Evolutionary conservation across 139 green algal species (phyloP).

Genomic region (Asterochloris erici): DNA sequence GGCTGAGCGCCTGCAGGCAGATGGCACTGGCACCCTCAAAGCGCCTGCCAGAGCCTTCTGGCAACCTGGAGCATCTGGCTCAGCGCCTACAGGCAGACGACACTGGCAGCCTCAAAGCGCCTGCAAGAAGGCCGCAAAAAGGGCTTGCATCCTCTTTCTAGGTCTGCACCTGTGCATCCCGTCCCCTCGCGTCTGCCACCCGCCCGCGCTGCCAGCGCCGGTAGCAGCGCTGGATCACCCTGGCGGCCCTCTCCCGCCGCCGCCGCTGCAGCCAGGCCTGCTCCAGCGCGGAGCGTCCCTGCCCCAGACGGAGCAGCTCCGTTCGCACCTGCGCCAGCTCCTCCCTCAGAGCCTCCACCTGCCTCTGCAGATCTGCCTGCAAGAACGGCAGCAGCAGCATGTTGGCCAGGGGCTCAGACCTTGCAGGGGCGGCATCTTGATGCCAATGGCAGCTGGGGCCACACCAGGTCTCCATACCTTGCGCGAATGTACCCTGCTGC

Average conservation of each 20-base stretch:
- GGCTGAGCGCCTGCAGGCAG: not conserved
- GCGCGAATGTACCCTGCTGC: too few relatives aligned
- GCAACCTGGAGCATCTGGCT: too few relatives aligned
- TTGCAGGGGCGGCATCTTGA: too few relatives aligned
- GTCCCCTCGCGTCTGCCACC: constrained; percentile 7
- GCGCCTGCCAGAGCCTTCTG: too few relatives aligned
- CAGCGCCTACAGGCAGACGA: too few relatives aligned
- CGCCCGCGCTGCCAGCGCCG: constrained; percentile 23
- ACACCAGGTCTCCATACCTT: too few relatives aligned
- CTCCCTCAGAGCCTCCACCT: not conserved
- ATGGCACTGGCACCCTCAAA: too few relatives aligned
- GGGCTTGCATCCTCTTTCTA: too few relatives aligned
- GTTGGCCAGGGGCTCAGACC: not conserved
- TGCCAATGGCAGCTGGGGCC: too few relatives aligned
- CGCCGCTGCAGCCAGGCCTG: not conserved
- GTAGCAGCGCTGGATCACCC: constrained; percentile 37
- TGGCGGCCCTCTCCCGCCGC: constrained; percentile 26
- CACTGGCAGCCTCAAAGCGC: too few relatives aligned
- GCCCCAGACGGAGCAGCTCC: constrained; percentile 12
- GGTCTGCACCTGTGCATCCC: constrained; percentile 12
- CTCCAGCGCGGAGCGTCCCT: constrained; percentile 2
- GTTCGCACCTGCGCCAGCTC: constrained; percentile 11
- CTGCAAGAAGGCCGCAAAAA: too few relatives aligned
- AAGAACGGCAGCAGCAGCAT: not conserved
- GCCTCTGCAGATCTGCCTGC: constrained; percentile 11